A percentile compares a stretch with the other conserved stretches of the same genome.
phyloP scores from a whole-genome alignment of 257 asterid genomes.

The Solanum okadae region DNA sequence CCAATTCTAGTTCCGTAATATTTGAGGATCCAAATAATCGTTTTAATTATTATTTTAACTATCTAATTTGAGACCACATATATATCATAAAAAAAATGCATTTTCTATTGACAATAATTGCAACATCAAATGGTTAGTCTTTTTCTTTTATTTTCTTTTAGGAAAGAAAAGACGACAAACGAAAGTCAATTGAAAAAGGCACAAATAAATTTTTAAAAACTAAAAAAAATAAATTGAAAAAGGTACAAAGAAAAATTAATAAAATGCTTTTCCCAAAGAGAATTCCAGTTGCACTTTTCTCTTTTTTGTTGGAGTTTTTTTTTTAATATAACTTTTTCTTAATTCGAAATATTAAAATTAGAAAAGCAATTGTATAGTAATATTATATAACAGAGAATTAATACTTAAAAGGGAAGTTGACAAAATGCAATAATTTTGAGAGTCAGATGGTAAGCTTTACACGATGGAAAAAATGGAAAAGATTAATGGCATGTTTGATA shows the following conservation, averaged over 20 bases:
- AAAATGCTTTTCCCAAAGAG: neutral
- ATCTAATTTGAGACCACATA: no score
- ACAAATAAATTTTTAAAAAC: no score
- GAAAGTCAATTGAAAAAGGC: neutral
- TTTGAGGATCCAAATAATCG: no score
- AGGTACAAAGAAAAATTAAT: neutral
- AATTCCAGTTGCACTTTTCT: neutral
- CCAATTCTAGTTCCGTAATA: no score
- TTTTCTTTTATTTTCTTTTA: neutral
- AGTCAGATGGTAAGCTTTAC: neutral
- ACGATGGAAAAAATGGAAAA: neutral
- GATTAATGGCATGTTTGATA: neutral
- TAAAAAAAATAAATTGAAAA: neutral
- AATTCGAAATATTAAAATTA: neutral
- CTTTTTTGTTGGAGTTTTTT: neutral
- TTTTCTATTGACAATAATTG: neutral
- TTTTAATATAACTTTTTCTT: neutral
- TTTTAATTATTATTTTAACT: no score
- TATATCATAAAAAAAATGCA: neutral
- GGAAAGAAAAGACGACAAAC: neutral
- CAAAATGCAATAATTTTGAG: neutral
- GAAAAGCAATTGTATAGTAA: neutral
- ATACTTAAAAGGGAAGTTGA: neutral
- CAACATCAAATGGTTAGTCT: neutral
- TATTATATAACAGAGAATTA: neutral